Evolutionary conservation across 2,329 filamentous ascomycete genomes (phyloP).

Genomic region (Conoideocrella luteorostrata): DNA sequence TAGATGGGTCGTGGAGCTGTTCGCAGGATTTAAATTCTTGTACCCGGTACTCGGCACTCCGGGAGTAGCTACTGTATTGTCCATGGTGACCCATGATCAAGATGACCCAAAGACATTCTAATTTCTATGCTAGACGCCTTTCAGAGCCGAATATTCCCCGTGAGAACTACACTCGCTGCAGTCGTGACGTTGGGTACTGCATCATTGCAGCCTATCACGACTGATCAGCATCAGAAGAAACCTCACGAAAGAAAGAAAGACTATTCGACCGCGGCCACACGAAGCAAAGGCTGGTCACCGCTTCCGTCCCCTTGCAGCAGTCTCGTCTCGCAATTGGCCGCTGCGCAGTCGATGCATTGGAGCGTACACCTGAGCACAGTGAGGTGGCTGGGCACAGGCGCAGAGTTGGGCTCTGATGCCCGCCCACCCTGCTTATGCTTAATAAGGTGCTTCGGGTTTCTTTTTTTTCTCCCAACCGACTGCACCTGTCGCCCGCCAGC

Average conservation of each 20-base stretch:
- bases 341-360: neutral
- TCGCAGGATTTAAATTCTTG: too few relatives aligned
- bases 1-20: too few relatives aligned
- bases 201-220: neutral
- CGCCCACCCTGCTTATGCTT: neutral
- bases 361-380: neutral
- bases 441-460: conserved; percentile 1
- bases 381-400: conserved; percentile 8
- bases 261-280: neutral
- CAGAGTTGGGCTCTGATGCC: conserved; percentile 6
- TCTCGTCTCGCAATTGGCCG: neutral
- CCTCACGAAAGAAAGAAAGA: neutral
- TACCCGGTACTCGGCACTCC: too few relatives aligned
- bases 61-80: too few relatives aligned
- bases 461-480: neutral
- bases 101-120: too few relatives aligned
- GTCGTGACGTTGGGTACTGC: neutral
- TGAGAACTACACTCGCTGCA: too few relatives aligned
- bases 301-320: conserved; percentile 3
- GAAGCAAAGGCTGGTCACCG: conserved; percentile 14
- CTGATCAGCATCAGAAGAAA: neutral
- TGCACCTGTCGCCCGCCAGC: neutral
- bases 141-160: too few relatives aligned
- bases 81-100: too few relatives aligned
- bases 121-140: too few relatives aligned